Conservation (phyloP, 2,329 filamentous ascomycete species). For the Colletotrichum sp. region DNA sequence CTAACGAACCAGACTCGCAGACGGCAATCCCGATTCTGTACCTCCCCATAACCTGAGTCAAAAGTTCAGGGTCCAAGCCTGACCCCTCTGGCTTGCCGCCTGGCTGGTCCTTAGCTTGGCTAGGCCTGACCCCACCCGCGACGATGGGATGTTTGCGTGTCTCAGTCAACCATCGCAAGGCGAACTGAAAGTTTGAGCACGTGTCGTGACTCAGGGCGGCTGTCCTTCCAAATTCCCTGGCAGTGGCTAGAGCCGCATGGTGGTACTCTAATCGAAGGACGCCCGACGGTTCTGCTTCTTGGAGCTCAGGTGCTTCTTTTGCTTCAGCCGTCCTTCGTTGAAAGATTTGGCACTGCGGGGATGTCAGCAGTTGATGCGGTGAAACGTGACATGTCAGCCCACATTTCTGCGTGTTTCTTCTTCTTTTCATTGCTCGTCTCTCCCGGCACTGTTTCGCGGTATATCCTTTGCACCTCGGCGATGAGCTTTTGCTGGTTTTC, state of each 20-base stretch:
- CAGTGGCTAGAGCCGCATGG: background rate
- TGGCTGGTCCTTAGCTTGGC: background rate
- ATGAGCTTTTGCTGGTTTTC: conserved; percentile 57
- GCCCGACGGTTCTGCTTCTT: conserved; percentile 48
- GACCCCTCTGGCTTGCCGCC: background rate
- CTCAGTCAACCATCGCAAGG: background rate
- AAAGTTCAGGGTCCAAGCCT: conserved; percentile 2
- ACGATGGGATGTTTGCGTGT: background rate
- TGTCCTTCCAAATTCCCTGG: background rate
- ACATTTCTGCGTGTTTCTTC: conserved; percentile 56
- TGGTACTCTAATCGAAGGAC: background rate
- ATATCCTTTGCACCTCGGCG: conserved; percentile 54
- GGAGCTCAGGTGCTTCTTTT: conserved; percentile 53
- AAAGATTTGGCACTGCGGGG: conserved; percentile 50
- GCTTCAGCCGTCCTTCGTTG: conserved; percentile 47
- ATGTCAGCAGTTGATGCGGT: background rate
- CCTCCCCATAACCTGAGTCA: background rate
- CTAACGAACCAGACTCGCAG: background rate
- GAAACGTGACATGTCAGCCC: conserved; percentile 25
- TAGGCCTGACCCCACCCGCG: background rate
- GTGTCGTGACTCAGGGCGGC: background rate
- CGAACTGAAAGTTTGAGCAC: background rate
- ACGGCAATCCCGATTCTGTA: background rate
- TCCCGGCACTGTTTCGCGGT: conserved; percentile 49
- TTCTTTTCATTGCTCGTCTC: conserved; percentile 51